phyloP scores from a whole-genome alignment of 768 basidiomycete genomes.

The Tricholoma sp. region DNA sequence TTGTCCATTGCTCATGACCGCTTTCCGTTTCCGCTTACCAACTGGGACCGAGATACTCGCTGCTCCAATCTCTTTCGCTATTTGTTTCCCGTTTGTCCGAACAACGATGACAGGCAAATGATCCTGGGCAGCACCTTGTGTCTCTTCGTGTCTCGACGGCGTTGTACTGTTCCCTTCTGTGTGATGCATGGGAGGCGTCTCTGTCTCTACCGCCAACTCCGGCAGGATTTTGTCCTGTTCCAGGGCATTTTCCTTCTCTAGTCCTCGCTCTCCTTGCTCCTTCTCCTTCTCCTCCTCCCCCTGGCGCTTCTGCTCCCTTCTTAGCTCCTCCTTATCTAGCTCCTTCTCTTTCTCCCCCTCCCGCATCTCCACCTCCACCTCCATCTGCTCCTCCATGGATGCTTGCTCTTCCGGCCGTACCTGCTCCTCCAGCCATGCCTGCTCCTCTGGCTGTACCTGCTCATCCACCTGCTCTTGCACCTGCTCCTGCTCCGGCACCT shows the following conservation, averaged over 20 bases:
- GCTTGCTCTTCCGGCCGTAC: neutral
- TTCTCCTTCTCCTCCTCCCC: neutral
- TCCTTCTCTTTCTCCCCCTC: neutral
- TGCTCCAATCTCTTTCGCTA: neutral
- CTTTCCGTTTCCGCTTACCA: constrained; percentile 9
- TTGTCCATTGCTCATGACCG: neutral
- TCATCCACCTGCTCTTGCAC: neutral
- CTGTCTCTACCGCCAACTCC: neutral
- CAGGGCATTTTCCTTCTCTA: neutral
- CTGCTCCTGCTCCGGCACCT: constrained; percentile 6
- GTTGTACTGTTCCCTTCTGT: neutral
- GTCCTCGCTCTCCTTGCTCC: neutral
- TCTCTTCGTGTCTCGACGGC: neutral
- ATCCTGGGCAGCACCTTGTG: neutral
- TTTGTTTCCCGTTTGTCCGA: neutral
- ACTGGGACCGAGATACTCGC: neutral
- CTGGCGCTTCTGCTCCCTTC: neutral
- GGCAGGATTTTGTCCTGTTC: neutral
- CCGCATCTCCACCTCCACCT: constrained; percentile 4
- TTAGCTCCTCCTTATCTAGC: neutral
- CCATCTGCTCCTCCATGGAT: constrained; percentile 8
- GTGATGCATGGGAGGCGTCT: neutral
- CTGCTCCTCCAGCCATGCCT: neutral
- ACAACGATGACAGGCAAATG: neutral
- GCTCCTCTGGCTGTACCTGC: neutral